Base-by-base conservation (phyloP, 2,329 filamentous ascomycete species). In the Fusarium avenaceum region DNA sequence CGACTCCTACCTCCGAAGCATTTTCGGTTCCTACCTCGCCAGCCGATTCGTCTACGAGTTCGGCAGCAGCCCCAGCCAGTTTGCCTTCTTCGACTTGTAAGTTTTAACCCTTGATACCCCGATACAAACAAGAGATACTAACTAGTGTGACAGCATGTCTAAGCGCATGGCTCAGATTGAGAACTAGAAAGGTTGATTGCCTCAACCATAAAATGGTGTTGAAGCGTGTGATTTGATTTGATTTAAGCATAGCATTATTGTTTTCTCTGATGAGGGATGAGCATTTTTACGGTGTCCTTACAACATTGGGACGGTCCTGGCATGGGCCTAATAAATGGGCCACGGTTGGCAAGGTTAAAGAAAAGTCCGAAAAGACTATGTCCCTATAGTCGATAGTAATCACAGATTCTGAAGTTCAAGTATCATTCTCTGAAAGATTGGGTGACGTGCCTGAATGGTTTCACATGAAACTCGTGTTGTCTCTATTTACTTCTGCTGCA, bases 21-120 rank as follows among this genome's bases (percentile, higher is more conserved):
- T 99, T 78, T 99, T 99, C 77, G 96, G 96, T 72, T 96, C 92
- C 78, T 97, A 95, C 81, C 85, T 99, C 71, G 95, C 96, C 48
- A 96, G 92, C 76, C 91, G 96, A 43, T 99, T 99, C 78, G 93
- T 99, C 40, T 99, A 99, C 80, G 89, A 97, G 79, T 96, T 95
- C 78, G 96, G 96, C 75, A 94, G 94, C 78, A 90, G 88, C 71
- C 94, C 96, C 7, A 96, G 91, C 83, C 95, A 97, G 76, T 98
- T 99, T 83, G 94, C 95, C 39, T 99, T 99, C 86, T 99, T 97
- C 81, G 93, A 97, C 78, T 99, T 98, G 92, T 94, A 83, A 89
- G 92, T 91, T 91, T 63, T 46, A 26, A 33, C 48, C 51, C 8
- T 26, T 22, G 15, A 14, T 6, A n/a, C 15, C 26, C 14, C 26